Percentiles rank a stretch among this genome's conserved stretches.
Conservation (phyloP, 2,329 filamentous ascomycete species). For the Ceratocystis harringtonii region DNA sequence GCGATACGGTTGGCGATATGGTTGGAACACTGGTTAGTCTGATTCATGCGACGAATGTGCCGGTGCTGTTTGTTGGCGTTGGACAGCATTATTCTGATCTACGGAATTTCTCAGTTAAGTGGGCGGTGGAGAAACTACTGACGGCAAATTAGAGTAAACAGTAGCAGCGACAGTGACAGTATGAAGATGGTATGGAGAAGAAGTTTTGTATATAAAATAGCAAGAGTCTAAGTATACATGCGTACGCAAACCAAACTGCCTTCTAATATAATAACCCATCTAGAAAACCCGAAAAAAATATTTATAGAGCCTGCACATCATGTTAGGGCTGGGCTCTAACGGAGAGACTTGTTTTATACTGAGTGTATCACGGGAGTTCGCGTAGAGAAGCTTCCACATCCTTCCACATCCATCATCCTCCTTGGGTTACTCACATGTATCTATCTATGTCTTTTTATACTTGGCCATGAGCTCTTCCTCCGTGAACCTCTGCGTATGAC, state of each 20-base stretch:
- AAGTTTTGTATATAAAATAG: slow-evolving; percentile 5
- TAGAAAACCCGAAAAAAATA: not conserved
- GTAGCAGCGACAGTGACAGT: not conserved
- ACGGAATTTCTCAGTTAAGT: slow-evolving; percentile 53
- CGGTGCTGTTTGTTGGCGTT: slow-evolving; percentile 77
- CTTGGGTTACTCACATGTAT: no score
- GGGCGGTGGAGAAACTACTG: slow-evolving; percentile 52
- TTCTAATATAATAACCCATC: not conserved
- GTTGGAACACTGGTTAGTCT: slow-evolving; percentile 89
- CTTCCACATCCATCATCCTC: not conserved
- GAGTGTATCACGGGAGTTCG: not conserved
- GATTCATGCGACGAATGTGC: slow-evolving; percentile 92
- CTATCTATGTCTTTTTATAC: slow-evolving; percentile 25
- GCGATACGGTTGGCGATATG: slow-evolving; percentile 99
- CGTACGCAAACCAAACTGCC: no score
- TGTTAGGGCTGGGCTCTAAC: not conserved
- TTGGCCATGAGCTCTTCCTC: slow-evolving; percentile 49
- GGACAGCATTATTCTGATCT: slow-evolving; percentile 56
- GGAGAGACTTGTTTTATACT: not conserved
- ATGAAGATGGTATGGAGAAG: not conserved
- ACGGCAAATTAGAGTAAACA: not conserved
- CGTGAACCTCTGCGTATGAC: slow-evolving; percentile 49
- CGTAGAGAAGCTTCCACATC: not conserved
- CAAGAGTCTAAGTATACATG: not conserved
- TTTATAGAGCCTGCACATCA: not conserved